Evolutionary conservation across 2,329 filamentous ascomycete species (phyloP), one percentile per base, ranked within the genome.

Genomic region (Sphaerulina populicola): DNA sequence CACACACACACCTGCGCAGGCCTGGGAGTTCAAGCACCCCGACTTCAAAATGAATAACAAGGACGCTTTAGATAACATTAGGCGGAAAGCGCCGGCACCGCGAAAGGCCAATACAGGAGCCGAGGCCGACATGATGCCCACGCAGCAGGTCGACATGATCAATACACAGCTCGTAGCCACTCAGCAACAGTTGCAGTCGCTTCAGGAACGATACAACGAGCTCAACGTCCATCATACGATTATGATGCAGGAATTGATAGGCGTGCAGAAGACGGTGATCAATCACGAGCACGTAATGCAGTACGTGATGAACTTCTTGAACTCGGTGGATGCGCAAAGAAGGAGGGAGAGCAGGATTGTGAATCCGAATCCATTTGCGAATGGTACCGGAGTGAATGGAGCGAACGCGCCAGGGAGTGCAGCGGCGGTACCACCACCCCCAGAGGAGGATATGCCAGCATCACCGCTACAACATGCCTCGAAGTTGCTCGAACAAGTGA

Each of bases 1-100:
- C 60, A 71, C 62, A 49, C 12, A 47, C 44, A 71, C 61, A 49
- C 12, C 47, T 44, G 23, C 47, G 30, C 63, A 93, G 86, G 82
- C 85, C 10, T 94, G 88, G 88, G 93, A 98, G 67, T 98, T 98
- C 68, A 94, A 93, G 67, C 93, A 98, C 65, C 91, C 91, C 10
- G 89, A 95, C 63, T 98, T 98, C 73, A 86, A 89, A 62, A 85
- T 86, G 58, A 91, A 96, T 70, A 94, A 91, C 71, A 96, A 96
- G 69, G 89, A 96, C 66, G 93, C 89, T 41, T 77, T 98, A 43
- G 93, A 98, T 65, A 97, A 96, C 61, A 98, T 98, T 64, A 82
- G 89, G 63, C 80, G 93, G 61, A 98, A 98, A 72, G 91, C 93
- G 2, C 93, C 93, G 0, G 89, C 91, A 1, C 87, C 91, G 2